Percentiles rank a stretch among this genome's conserved stretches.
These are phyloP conservation scores for Saturnispora gosingensis DNA, from an alignment of 805 yeast genomes.

Conservation along the genomic window DNA sequence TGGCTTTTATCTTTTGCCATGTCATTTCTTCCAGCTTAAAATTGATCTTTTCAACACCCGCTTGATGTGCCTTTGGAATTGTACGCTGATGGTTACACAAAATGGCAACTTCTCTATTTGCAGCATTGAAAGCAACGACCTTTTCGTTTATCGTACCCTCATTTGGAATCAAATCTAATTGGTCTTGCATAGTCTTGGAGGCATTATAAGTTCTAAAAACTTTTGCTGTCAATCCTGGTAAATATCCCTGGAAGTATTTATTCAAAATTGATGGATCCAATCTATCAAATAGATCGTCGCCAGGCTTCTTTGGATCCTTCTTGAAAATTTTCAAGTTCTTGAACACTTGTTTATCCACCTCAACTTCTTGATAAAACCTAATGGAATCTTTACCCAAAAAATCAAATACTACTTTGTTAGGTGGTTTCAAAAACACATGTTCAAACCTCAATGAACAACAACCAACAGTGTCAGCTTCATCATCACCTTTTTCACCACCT, in stretches of 20 bases:
- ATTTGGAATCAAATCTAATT: conserved; percentile 73
- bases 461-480: conserved; percentile 97
- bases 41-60: conserved; percentile 66
- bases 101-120: conserved; percentile 91
- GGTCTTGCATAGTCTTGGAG: conserved; percentile 94
- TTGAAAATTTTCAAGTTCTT: conserved; percentile 82
- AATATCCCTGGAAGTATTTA: conserved; percentile 78
- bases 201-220: conserved; percentile 98
- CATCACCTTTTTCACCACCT: conserved; percentile 95
- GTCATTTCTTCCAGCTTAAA: conserved; percentile 70
- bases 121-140: conserved; percentile 82
- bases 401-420: conserved; percentile 78
- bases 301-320: conserved; percentile 79
- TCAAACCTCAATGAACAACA: conserved; percentile 91
- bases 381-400: conserved; percentile 95
- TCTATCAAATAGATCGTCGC: conserved; percentile 88
- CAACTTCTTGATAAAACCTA: conserved; percentile 83
- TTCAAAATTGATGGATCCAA: conserved; percentile 76
- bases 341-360: conserved; percentile 86
- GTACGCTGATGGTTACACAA: conserved; percentile 96
- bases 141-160: conserved; percentile 85
- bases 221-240: conserved; percentile 92
- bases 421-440: conserved; percentile 79
- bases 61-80: conserved; percentile 76
- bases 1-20: conserved; percentile 74